A percentile compares a stretch with the other conserved stretches of the same genome.
Conservation (phyloP, 2,329 filamentous ascomycete genomes). For the Cercospora brassicicola region DNA sequence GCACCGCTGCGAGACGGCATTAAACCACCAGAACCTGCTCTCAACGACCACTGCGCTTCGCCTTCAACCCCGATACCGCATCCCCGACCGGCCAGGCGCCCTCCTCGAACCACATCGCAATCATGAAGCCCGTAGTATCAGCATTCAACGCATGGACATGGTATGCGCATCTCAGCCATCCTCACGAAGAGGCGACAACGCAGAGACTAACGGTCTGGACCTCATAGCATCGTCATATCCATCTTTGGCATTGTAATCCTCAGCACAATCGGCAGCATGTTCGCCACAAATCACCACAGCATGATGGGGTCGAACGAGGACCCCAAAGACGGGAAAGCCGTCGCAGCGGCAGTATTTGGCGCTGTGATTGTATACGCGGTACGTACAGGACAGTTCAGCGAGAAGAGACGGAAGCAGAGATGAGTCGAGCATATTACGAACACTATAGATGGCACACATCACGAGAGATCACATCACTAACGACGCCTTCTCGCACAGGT, state of each 20-base stretch:
- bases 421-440: background rate
- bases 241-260: conserved; percentile 66
- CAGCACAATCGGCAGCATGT: conserved; percentile 68
- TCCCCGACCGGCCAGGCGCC: conserved; percentile 12
- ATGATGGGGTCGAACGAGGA: conserved; percentile 72
- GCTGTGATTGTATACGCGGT: conserved; percentile 88
- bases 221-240: conserved; percentile 66
- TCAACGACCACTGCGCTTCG: background rate
- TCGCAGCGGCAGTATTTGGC: conserved; percentile 81
- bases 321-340: conserved; percentile 66
- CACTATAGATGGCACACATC: background rate
- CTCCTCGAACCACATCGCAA: conserved; percentile 40
- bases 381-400: conserved; percentile 46
- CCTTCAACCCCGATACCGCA: background rate
- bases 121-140: conserved; percentile 92
- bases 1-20: background rate
- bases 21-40: background rate
- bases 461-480: background rate
- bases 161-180: conserved; percentile 54
- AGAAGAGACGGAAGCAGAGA: background rate
- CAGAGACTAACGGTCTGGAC: conserved; percentile 10
- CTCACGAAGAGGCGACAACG: background rate
- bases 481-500: conserved; percentile 55
- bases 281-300: conserved; percentile 73
- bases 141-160: conserved; percentile 93